Conservation (phyloP, 106 monocot species). For the Xerophyta viscosa region DNA sequence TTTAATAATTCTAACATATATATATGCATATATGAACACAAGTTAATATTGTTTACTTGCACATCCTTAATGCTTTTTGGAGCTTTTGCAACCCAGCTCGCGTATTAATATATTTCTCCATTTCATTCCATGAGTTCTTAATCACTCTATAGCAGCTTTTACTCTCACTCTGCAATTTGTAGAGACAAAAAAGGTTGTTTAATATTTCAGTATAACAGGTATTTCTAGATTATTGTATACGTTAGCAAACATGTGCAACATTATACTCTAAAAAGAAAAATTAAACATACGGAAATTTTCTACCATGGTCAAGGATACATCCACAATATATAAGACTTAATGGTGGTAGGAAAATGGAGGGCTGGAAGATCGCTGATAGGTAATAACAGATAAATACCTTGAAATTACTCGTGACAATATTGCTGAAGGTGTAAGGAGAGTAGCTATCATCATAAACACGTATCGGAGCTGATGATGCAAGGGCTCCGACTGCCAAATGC, state of each 20-base stretch:
- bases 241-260: too few relatives aligned
- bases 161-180: conserved; percentile 23
- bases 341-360: background rate
- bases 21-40: background rate
- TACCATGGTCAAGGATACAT: too few relatives aligned
- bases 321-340: too few relatives aligned
- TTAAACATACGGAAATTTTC: too few relatives aligned
- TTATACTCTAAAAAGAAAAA: too few relatives aligned
- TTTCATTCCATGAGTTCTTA: conserved; percentile 36
- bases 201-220: too few relatives aligned
- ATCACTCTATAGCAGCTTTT: conserved; percentile 37
- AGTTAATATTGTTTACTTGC: conserved; percentile 35
- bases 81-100: conserved; percentile 12
- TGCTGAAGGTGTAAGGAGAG: conserved; percentile 22
- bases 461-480: conserved; percentile 34
- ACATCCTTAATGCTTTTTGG: conserved; percentile 20
- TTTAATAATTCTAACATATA: background rate
- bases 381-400: conserved; percentile 17
- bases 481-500: conserved; percentile 20
- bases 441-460: conserved; percentile 12
- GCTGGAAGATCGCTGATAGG: too few relatives aligned
- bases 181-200: too few relatives aligned
- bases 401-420: conserved; percentile 29
- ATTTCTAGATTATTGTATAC: too few relatives aligned
- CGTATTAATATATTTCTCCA: background rate